These are phyloP conservation scores for Exserohilum rostratum DNA, from an alignment of 2,329 filamentous ascomycete genomes.

Conservation along the genomic window DNA sequence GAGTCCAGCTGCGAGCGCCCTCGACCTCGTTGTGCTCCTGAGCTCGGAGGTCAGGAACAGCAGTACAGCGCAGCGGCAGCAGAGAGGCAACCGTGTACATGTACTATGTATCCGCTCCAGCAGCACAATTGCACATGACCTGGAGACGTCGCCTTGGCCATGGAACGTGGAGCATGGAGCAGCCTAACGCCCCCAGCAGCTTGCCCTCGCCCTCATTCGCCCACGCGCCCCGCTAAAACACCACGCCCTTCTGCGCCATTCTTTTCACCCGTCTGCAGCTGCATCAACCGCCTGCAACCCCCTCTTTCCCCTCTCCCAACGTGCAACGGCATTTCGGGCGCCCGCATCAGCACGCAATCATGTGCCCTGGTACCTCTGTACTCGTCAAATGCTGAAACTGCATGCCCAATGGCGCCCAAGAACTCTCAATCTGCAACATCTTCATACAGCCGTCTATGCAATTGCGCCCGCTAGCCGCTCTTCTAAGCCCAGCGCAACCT, in stretches of 20 bases:
- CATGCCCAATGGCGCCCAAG: too few species aligned
- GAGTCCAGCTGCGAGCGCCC: background rate
- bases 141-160: too few species aligned
- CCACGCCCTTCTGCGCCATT: conserved; percentile 2
- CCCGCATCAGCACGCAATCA: conserved; percentile 27
- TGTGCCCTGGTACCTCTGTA: conserved; percentile 21
- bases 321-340: conserved; percentile 12
- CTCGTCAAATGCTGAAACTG: too few species aligned
- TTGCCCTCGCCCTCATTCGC: conserved; percentile 10
- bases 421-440: too few species aligned
- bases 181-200: background rate
- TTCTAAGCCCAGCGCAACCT: too few species aligned
- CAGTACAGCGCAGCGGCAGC: too few species aligned
- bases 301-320: conserved; percentile 17
- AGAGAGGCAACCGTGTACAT: too few species aligned
- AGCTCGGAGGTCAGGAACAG: too few species aligned
- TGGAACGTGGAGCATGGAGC: background rate
- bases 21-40: background rate
- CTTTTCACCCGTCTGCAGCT: conserved; percentile 7
- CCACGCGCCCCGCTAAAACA: conserved; percentile 8
- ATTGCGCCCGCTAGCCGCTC: too few species aligned
- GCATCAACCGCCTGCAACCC: conserved; percentile 12
- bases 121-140: too few species aligned
- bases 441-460: background rate
- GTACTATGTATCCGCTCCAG: too few species aligned